phyloP scores from a whole-genome alignment of 768 basidiomycete genomes.

The Tricholoma sp. region DNA sequence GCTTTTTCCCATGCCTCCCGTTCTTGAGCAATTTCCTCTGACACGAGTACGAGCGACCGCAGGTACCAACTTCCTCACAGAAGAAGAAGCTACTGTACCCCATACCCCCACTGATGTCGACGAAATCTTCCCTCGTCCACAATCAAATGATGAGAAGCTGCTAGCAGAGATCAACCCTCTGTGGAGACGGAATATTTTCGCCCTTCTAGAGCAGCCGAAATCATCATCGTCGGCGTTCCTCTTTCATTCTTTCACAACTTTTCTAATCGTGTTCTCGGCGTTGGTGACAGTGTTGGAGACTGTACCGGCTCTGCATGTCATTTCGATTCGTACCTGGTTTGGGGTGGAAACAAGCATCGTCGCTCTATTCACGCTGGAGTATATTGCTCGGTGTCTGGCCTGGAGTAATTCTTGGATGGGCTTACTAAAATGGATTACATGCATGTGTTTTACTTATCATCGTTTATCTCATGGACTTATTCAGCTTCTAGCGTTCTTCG shows the following conservation, averaged over 20 bases:
- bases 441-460: slow-evolving; percentile 35
- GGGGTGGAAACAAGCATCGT: slow-evolving; percentile 2
- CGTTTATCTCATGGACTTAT: slow-evolving; percentile 9
- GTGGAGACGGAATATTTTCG: slow-evolving; percentile 64
- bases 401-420: slow-evolving; percentile 65
- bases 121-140: slow-evolving; percentile 33
- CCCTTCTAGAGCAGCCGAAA: slow-evolving; percentile 76
- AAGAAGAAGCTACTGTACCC: slow-evolving; percentile 28
- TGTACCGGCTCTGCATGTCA: slow-evolving; percentile 65
- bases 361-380: slow-evolving; percentile 79
- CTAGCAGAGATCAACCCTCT: slow-evolving; percentile 34
- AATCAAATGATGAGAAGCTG: slow-evolving; percentile 30
- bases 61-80: slow-evolving; percentile 42
- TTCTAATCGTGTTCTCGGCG: slow-evolving; percentile 1
- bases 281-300: slow-evolving; percentile 71
- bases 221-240: slow-evolving; percentile 74
- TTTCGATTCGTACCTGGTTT: slow-evolving; percentile 2
- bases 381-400: slow-evolving; percentile 65
- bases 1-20: background rate
- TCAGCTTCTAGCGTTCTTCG: slow-evolving; percentile 28
- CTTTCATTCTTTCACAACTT: slow-evolving; percentile 45
- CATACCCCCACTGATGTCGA: slow-evolving; percentile 28
- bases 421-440: slow-evolving; percentile 62
- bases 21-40: background rate
- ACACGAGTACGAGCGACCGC: background rate